phyloP scores from a whole-genome alignment of 345 rosid genomes.

The Sapria himalayana region DNA sequence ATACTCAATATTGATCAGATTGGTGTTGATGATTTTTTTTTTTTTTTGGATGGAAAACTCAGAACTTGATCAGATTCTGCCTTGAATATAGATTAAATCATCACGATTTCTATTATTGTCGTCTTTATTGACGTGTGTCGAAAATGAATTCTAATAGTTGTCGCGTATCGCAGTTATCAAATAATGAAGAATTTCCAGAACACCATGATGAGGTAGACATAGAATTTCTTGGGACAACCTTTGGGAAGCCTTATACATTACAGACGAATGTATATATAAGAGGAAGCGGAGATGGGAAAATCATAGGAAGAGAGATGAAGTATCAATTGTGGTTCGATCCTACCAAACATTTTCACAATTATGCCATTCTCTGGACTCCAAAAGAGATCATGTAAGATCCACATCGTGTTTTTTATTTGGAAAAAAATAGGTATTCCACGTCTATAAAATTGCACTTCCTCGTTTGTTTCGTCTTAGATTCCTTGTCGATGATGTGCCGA shows the following conservation, averaged over 20 bases:
- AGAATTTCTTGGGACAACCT: constrained; percentile 84
- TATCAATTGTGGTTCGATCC: constrained; percentile 95
- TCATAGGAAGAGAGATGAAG: constrained; percentile 88
- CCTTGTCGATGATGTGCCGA: constrained; percentile 82
- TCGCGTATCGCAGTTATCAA: constrained; percentile 60
- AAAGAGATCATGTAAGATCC: constrained; percentile 70
- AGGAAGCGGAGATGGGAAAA: constrained; percentile 87
- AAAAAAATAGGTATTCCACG: neutral
- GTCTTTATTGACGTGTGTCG: no score
- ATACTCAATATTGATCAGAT: no score
- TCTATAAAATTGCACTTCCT: neutral
- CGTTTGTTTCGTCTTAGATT: constrained; percentile 25
- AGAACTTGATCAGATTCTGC: no score
- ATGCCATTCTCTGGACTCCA: constrained; percentile 86
- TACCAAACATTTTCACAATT: constrained; percentile 54
- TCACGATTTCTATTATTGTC: no score
- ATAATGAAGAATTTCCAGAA: constrained; percentile 73
- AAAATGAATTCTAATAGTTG: no score
- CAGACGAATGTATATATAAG: constrained; percentile 89
- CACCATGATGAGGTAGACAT: constrained; percentile 90
- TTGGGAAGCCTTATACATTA: constrained; percentile 77
- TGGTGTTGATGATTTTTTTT: no score
- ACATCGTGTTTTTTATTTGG: neutral
- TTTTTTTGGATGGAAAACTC: no score
- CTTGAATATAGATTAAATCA: no score